These are phyloP conservation scores for Mycena belliarum DNA, from an alignment of 768 basidiomycete genomes.

Conservation along the genomic window DNA sequence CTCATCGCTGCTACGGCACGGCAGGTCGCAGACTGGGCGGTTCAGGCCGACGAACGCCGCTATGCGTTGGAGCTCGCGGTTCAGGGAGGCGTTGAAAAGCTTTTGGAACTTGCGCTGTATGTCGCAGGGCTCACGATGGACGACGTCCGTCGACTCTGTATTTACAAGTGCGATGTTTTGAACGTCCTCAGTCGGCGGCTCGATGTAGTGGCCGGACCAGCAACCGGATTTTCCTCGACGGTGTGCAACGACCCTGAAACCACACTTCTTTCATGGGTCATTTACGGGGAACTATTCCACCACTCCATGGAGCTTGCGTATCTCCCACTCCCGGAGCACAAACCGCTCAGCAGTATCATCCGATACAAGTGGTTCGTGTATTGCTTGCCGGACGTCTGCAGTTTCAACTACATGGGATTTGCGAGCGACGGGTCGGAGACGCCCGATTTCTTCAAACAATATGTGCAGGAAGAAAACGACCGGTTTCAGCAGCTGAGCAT, in stretches of 20 bases:
- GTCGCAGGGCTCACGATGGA: conserved; percentile 17
- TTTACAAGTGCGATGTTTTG: conserved; percentile 14
- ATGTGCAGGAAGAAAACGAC: conserved; percentile 2
- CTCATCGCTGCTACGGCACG: conserved; percentile 19
- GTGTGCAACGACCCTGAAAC: conserved; percentile 18
- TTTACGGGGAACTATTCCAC: conserved; percentile 21
- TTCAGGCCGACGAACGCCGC: conserved; percentile 10
- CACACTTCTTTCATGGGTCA: conserved; percentile 16
- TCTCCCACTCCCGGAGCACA: background rate
- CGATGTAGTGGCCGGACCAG: conserved; percentile 5
- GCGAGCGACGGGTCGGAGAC: background rate
- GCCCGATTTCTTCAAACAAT: conserved; percentile 11
- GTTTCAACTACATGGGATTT: conserved; percentile 12
- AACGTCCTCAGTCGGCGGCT: conserved; percentile 12
- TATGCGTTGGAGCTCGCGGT: conserved; percentile 15
- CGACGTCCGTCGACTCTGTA: conserved; percentile 17
- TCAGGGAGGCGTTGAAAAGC: conserved; percentile 16
- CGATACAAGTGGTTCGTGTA: conserved; percentile 20
- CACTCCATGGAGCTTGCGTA: conserved; percentile 16
- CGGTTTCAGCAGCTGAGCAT: conserved; percentile 16
- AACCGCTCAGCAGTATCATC: conserved; percentile 16
- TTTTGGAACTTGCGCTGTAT: conserved; percentile 18
- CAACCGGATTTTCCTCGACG: background rate
- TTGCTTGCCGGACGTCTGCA: conserved; percentile 21
- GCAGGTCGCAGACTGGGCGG: conserved; percentile 21